Percentiles rank a stretch among this genome's conserved stretches.
phyloP scores from a whole-genome alignment of 352 stramenopile genomes.

The Pythium biforme region DNA sequence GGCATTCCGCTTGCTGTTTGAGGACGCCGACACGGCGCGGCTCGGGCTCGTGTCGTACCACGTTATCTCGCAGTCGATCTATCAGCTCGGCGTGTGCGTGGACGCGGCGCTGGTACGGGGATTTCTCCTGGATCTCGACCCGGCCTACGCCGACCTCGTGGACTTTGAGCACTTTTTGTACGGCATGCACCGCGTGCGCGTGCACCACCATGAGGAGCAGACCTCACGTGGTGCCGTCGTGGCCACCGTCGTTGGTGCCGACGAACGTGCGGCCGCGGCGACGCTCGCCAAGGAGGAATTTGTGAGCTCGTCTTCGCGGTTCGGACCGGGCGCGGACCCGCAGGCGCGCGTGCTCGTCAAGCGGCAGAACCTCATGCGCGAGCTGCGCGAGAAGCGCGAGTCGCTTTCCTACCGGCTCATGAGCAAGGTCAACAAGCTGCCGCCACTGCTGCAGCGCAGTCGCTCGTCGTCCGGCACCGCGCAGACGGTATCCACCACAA shows the following conservation, averaged over 20 bases:
- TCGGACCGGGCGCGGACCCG: conserved; percentile 51
- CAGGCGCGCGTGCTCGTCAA: conserved; percentile 60
- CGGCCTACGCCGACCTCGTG: conserved; percentile 71
- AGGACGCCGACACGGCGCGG: conserved; percentile 53
- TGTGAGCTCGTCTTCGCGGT: conserved; percentile 55
- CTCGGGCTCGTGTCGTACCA: conserved; percentile 65
- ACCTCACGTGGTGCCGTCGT: not conserved
- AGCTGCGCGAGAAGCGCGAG: conserved; percentile 70
- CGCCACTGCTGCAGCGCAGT: conserved; percentile 40
- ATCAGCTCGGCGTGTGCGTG: conserved; percentile 67
- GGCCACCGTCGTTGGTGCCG: not conserved
- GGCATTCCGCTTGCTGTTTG: conserved; percentile 66
- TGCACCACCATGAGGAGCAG: conserved; percentile 64
- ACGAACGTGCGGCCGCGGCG: not conserved
- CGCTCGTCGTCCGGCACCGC: conserved; percentile 1
- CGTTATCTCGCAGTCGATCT: conserved; percentile 70
- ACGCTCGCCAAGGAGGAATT: conserved; percentile 36
- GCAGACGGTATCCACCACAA: not conserved
- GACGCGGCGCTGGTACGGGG: conserved; percentile 41
- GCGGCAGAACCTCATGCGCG: conserved; percentile 67
- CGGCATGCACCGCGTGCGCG: conserved; percentile 72
- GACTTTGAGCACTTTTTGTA: conserved; percentile 84
- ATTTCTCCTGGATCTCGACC: conserved; percentile 54
- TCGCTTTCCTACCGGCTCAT: conserved; percentile 69
- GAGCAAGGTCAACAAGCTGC: conserved; percentile 54